Evolutionary conservation across 306 rosid genomes (phyloP).

Genomic region (Vigna trinervia): DNA sequence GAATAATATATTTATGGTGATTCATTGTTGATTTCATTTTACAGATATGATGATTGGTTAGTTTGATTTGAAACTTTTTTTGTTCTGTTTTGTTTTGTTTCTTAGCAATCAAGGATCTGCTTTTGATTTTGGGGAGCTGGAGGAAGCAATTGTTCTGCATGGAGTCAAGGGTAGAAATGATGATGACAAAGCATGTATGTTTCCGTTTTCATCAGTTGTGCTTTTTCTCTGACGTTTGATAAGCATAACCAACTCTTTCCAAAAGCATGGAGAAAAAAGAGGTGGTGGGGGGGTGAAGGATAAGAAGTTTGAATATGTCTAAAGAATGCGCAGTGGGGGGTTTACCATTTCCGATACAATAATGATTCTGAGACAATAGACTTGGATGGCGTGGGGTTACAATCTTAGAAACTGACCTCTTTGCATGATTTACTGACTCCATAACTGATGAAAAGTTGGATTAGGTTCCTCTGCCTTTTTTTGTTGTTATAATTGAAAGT

Average conservation of each 20-base stretch:
- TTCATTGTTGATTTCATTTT: not conserved
- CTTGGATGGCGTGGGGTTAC: slow-evolving; percentile 70
- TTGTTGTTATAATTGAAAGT: slow-evolving; percentile 29
- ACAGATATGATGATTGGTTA: slow-evolving; percentile 20
- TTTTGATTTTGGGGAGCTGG: slow-evolving; percentile 90
- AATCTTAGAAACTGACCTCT: slow-evolving; percentile 65
- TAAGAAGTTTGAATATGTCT: slow-evolving; percentile 60
- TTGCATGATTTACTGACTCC: slow-evolving; percentile 77
- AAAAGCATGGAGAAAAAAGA: slow-evolving; percentile 49
- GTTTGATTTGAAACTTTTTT: not conserved
- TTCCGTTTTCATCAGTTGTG: slow-evolving; percentile 22
- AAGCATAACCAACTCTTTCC: slow-evolving; percentile 53
- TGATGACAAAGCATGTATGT: slow-evolving; percentile 77
- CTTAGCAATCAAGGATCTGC: slow-evolving; percentile 71
- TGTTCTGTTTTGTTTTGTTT: slow-evolving; percentile 9
- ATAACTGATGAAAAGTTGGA: slow-evolving; percentile 73
- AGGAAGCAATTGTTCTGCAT: slow-evolving; percentile 87
- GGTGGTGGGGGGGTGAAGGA: slow-evolving; percentile 23
- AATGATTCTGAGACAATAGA: slow-evolving; percentile 65
- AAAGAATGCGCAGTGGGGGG: slow-evolving; percentile 40
- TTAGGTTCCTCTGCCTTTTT: slow-evolving; percentile 58
- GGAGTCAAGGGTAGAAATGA: slow-evolving; percentile 74
- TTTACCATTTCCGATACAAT: slow-evolving; percentile 68
- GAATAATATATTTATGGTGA: not conserved
- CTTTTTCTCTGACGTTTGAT: slow-evolving; percentile 58